Evolutionary conservation across 2,329 filamentous ascomycete species (phyloP).

Genomic region (Epichloe scottii): DNA sequence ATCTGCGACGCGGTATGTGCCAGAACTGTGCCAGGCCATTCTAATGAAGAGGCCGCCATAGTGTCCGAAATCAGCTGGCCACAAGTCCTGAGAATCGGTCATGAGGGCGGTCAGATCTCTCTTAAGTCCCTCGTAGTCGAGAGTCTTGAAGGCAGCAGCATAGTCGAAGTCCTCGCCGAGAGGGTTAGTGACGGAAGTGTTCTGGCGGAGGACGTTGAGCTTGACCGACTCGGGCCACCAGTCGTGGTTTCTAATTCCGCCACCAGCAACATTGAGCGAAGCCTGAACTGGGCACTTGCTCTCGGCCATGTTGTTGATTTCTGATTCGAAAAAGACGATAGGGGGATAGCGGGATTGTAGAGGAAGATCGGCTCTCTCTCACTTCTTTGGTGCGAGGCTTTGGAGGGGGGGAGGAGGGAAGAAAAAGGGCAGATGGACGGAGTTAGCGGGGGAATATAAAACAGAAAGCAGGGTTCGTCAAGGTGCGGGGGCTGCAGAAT

Average conservation of each 20-base stretch:
- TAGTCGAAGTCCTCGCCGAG: constrained; percentile 58
- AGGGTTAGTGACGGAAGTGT: constrained; percentile 51
- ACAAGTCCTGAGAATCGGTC: constrained; percentile 71
- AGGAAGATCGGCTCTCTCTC: not conserved
- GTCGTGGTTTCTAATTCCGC: constrained; percentile 55
- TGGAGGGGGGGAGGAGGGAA: not conserved
- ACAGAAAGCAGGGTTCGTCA: not conserved
- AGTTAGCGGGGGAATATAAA: not conserved
- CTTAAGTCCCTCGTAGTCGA: constrained; percentile 51
- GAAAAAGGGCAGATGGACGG: not conserved
- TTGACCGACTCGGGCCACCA: constrained; percentile 63
- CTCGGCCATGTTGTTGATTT: constrained; percentile 12
- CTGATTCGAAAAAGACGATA: not conserved
- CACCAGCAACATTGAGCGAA: constrained; percentile 36
- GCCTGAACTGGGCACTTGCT: constrained; percentile 20
- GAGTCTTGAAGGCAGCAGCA: constrained; percentile 54
- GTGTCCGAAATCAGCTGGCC: constrained; percentile 72
- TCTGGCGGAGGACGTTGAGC: constrained; percentile 62
- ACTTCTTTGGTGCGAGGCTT: not conserved
- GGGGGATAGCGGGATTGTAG: not conserved
- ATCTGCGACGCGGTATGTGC: constrained; percentile 64
- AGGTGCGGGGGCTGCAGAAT: not conserved
- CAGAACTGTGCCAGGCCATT: constrained; percentile 71
- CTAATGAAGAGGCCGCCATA: constrained; percentile 72
- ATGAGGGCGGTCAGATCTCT: constrained; percentile 58